Base-by-base conservation (phyloP, 495 filamentous ascomycete species). In the Neurospora sp. region DNA sequence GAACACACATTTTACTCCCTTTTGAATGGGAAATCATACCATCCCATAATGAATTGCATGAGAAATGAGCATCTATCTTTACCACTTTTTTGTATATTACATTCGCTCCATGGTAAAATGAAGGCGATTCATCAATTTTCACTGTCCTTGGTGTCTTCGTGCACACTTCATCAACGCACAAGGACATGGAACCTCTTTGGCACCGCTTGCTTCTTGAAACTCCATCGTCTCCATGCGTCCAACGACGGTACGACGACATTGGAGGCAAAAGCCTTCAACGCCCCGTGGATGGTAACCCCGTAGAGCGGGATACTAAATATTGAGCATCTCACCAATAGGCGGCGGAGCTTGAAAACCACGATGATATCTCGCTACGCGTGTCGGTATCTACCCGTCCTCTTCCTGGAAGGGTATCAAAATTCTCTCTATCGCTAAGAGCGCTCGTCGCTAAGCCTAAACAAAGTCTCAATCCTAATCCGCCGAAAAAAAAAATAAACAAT, bases 31-130 rank as follows among this genome's bases (percentile, higher is more conserved):
- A 65, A 6, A 65, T 35, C 27, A 65, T 35, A 65, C 14, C 53
- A 37, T 65, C 27, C 53, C 53, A 18, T 65, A 65, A 65, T 65
- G 53, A 65, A 72, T 40, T 69, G 71, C 61, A 72, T 69, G 71
- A 69, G 71, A 69, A 35, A 72, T 72, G 71, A 72, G 61, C 61
- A 39, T 53, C 38, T 68, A 27, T 68, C 38, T 68, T 37, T 72
- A 44, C 27, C 68, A 31, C 22, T 8, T 18, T 35, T 18, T 0
- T 65, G 39, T 61, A 42, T 14, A 6, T 3, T 20, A 18, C 7
- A 44, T 65, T 38, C 9, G 27, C 6, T 44, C 42, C 10, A 39
- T 22, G 37, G 41, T 2, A 40, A 38, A 38, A 61, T 10, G 42
- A 7, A 53, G 16, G 22, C 4, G 20, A 44, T 44, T n/a, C 2